Conservation (phyloP, 2,329 filamentous ascomycete species). For the Rutstroemia sp. region DNA sequence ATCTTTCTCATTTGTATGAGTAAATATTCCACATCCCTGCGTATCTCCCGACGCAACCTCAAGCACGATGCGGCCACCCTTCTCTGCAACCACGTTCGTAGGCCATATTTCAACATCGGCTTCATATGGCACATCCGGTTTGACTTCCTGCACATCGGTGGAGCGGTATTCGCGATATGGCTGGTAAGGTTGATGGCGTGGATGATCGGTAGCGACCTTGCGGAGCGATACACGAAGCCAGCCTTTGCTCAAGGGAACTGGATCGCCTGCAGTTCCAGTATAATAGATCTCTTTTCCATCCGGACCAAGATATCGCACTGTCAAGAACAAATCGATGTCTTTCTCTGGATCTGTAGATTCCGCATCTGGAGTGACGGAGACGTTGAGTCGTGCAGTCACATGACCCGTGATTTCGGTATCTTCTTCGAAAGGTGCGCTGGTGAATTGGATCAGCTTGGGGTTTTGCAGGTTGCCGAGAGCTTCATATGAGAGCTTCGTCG, state of each 20-base stretch:
- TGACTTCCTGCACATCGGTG: constrained; percentile 47
- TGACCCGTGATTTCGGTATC: constrained; percentile 67
- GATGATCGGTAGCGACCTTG: constrained; percentile 43
- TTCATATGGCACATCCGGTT: constrained; percentile 46
- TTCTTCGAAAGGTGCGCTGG: constrained; percentile 46
- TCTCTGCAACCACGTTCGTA: constrained; percentile 49
- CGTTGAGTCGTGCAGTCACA: constrained; percentile 54
- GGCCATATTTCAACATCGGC: constrained; percentile 61
- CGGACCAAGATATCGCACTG: constrained; percentile 49
- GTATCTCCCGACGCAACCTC: constrained; percentile 51
- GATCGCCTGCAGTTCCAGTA: constrained; percentile 58
- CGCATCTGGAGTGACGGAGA: constrained; percentile 46
- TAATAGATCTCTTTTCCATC: constrained; percentile 52
- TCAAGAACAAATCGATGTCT: constrained; percentile 59
- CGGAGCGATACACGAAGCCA: constrained; percentile 54
- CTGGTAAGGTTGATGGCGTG: constrained; percentile 44
- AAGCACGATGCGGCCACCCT: constrained; percentile 46
- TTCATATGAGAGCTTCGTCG: constrained; percentile 22
- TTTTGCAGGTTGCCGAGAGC: constrained; percentile 47
- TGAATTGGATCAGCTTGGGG: constrained; percentile 49
- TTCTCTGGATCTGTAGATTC: constrained; percentile 27
- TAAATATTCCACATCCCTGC: constrained; percentile 50
- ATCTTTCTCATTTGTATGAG: constrained; percentile 43
- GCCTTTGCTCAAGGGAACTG: constrained; percentile 54
- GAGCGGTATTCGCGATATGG: constrained; percentile 52